These are phyloP conservation scores for Phanerodontia chrysosporium DNA, from an alignment of 768 basidiomycete species.

Conservation along the genomic window DNA sequence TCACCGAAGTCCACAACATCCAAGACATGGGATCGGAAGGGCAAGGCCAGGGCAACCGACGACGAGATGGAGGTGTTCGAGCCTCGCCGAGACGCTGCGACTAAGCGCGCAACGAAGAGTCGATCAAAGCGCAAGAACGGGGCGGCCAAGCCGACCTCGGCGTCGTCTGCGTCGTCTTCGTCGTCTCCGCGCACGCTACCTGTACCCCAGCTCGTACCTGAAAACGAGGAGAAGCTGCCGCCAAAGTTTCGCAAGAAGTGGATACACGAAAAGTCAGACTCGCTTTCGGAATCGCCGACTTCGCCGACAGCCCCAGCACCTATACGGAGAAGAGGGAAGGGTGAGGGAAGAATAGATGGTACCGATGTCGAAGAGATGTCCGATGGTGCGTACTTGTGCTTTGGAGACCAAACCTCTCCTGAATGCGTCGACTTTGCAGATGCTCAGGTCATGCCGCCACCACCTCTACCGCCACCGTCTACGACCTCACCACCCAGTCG, in stretches of 20 bases:
- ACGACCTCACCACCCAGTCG: constrained; percentile 10
- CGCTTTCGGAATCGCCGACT: constrained; percentile 22
- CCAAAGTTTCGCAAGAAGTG: constrained; percentile 60
- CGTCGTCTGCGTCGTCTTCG: not conserved
- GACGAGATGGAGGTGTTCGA: constrained; percentile 16
- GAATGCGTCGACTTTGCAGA: constrained; percentile 22
- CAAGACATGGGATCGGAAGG: constrained; percentile 22
- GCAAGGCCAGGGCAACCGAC: constrained; percentile 25
- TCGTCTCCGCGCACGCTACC: not conserved
- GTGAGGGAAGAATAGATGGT: not conserved
- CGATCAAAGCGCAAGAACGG: not conserved
- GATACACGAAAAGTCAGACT: constrained; percentile 24
- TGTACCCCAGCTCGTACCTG: constrained; percentile 1
- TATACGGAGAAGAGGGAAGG: not conserved
- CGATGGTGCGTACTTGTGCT: not conserved
- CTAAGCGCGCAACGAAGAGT: not conserved
- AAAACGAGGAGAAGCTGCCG: constrained; percentile 40
- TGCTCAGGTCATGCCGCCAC: constrained; percentile 44
- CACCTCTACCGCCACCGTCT: constrained; percentile 42
- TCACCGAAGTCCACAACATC: constrained; percentile 1
- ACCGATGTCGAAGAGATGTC: not conserved
- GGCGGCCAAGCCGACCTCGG: not conserved
- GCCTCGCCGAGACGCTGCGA: not conserved
- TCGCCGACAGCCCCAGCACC: not conserved
- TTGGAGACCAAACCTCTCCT: not conserved